Evolutionary conservation across 1,284 basidiomycete species (phyloP), one percentile per base, ranked within the genome.

Genomic region (Ganoderma multipileum): DNA sequence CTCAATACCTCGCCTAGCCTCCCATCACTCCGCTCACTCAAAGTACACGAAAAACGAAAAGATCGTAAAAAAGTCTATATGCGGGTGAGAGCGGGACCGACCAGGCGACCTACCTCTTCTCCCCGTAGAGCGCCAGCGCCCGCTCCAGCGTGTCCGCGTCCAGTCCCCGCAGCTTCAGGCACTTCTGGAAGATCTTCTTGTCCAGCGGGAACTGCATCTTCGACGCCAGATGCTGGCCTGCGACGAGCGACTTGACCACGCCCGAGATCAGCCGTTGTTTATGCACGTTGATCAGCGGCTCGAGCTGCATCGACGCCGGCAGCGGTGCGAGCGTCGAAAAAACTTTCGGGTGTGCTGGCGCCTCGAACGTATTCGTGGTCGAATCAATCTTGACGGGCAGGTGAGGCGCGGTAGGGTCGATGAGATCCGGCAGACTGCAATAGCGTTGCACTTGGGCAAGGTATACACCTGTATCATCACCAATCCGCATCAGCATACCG

Each of bases 251-350:
- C 77, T 93, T 93, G 76, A 95, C 91, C 39, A 93, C 89, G 9
- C 85, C 86, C 7, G 95, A 93, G 64, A 94, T 91, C 71, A 90
- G 81, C 36, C 95, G 89, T 76, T 95, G 93, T 80, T 96, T 95
- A 79, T 95, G 93, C 3, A 96, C 89, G 78, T 95, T 96, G 81
- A 96, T 92, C 66, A 96, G 81, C 1, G 94, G 94, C 72, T 94
- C 91, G n/a, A 96, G 86, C 71, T 90, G 87, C 82, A 95, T 90
- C n/a, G 85, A 85, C 0, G 86, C 77, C 0, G 93, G 93, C 12
- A 95, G 85, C 1, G 91, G 86, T 2, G 88, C 84, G 3, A 95
- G 85, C 20, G 89, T 83, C 1, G 86, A 84, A 78, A 95, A 95
- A 18, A 94, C 90, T 72, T 93, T 91, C 0, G 93, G 92, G 73